phyloP scores from a whole-genome alignment of 169 alveolate species.

The Babesia ovis region DNA sequence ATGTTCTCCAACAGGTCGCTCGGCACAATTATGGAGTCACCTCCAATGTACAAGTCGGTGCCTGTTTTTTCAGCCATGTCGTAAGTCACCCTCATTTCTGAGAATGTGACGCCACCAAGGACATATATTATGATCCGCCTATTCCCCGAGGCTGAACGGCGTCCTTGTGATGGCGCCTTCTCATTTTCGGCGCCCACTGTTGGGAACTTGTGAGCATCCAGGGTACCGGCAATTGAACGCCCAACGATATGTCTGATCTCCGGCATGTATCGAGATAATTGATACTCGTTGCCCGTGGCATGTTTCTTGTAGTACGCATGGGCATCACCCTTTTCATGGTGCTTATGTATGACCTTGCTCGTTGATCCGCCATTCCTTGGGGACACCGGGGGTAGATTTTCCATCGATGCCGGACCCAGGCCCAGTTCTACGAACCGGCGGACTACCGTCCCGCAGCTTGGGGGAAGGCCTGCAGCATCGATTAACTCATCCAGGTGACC shows the following conservation, averaged over 20 bases:
- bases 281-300: constrained; percentile 23
- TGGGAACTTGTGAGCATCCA: constrained; percentile 33
- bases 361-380: not conserved
- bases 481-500: constrained; percentile 4
- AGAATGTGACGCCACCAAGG: constrained; percentile 79
- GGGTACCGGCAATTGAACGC: constrained; percentile 16
- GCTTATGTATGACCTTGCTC: constrained; percentile 21
- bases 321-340: constrained; percentile 29
- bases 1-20: constrained; percentile 26
- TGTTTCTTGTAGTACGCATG: constrained; percentile 43
- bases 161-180: not conserved
- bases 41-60: constrained; percentile 81
- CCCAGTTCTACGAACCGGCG: constrained; percentile 1
- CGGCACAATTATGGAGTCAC: constrained; percentile 67
- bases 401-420: not conserved
- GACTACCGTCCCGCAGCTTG: not conserved
- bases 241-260: constrained; percentile 20
- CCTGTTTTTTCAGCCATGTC: constrained; percentile 65
- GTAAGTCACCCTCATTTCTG: constrained; percentile 77
- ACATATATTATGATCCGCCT: constrained; percentile 70
- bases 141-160: not conserved
- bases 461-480: not conserved
- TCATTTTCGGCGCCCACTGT: not conserved
- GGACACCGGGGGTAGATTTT: not conserved
- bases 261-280: constrained; percentile 56